Evolutionary conservation across 306 rosid genomes (phyloP).

Genomic region (Cucurbita moschata): DNA sequence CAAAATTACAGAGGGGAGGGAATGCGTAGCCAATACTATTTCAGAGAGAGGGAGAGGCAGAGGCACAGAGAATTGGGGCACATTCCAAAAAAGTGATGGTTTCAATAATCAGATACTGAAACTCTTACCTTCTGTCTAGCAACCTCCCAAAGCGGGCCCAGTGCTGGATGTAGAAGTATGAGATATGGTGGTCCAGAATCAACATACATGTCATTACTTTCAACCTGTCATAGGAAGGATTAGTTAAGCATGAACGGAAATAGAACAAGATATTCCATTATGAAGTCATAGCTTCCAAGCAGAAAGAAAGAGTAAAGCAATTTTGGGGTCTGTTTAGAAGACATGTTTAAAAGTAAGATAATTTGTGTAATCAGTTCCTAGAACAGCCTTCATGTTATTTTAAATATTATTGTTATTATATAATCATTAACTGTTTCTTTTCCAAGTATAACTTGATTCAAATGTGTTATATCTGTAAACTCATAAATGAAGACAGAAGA

Average conservation of each 20-base stretch:
- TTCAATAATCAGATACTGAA: constrained; percentile 1
- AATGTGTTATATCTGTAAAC: neutral
- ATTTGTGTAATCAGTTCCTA: neutral
- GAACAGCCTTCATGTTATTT: neutral
- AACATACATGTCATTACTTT: constrained; percentile 52
- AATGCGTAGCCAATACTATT: neutral
- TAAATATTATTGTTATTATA: neutral
- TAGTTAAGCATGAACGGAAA: neutral
- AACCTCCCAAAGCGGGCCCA: constrained; percentile 98
- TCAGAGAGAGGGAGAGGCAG: neutral
- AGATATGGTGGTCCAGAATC: constrained; percentile 89
- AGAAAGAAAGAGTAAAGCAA: neutral
- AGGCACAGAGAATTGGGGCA: neutral
- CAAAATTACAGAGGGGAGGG: neutral
- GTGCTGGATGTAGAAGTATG: constrained; percentile 85
- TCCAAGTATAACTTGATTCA: neutral
- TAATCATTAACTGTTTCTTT: neutral
- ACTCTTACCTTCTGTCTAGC: constrained; percentile 61
- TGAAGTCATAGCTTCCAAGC: neutral
- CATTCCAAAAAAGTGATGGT: neutral
- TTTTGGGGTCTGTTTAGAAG: neutral
- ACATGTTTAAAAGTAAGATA: neutral
- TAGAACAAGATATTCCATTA: neutral
- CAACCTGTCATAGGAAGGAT: constrained; percentile 37
- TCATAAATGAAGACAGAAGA: neutral